Conservation (phyloP, 768 basidiomycete species). For the Lactarius quietus region DNA sequence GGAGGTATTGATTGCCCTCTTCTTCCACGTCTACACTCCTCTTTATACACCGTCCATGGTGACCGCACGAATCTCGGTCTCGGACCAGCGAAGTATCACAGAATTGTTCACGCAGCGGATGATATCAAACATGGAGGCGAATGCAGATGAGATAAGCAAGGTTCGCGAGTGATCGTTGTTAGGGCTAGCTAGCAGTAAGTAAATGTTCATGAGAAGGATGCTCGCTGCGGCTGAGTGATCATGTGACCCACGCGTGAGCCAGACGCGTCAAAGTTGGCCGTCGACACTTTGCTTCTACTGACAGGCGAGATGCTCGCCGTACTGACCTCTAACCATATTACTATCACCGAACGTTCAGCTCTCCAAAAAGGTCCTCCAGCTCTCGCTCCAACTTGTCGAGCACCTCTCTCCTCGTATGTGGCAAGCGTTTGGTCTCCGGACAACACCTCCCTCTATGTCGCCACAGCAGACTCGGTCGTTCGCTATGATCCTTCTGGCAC, state of each 20-base stretch:
- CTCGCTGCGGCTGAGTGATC: not conserved
- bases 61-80: not conserved
- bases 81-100: not conserved
- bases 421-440: conserved; percentile 56
- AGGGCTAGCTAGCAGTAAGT: too few relatives aligned
- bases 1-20: not conserved
- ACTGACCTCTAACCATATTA: conserved; percentile 46
- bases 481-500: conserved; percentile 50
- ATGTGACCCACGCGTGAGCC: not conserved
- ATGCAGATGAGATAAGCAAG: too few relatives aligned
- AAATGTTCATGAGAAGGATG: too few relatives aligned
- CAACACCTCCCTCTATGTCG: conserved; percentile 52
- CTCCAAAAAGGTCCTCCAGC: conserved; percentile 46
- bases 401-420: conserved; percentile 35
- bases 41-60: not conserved
- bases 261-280: conserved; percentile 3
- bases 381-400: conserved; percentile 31
- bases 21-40: not conserved
- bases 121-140: too few relatives aligned
- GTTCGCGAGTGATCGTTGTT: too few relatives aligned
- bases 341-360: conserved; percentile 43
- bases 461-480: conserved; percentile 45
- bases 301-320: conserved; percentile 49
- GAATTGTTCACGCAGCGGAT: not conserved
- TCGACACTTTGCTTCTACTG: not conserved